Base-by-base conservation (phyloP, 208 protist genomes). In the Crithidia fasciculata region DNA sequence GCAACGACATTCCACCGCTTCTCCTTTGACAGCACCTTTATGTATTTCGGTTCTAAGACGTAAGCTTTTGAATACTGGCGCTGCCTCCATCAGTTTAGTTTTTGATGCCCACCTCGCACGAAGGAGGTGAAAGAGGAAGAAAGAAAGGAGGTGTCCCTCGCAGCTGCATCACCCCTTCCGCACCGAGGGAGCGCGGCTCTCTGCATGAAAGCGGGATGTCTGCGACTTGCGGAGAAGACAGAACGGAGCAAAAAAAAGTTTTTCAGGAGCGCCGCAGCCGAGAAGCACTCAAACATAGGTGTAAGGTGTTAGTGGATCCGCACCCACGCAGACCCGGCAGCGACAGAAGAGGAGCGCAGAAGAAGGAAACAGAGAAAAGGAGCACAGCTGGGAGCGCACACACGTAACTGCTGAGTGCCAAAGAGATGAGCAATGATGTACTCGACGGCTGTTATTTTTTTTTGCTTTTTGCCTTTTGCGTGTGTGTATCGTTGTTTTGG, bases 91-190 rank as follows among this genome's bases (percentile, higher is more conserved):
- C 44, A 43, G n/a, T 5, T 68, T 68, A 28, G 12, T 16, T 68
- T 66, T 66, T 66, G 60, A 66, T 66, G 60, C 37, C 18, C 49
- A 54, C 62, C 18, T 66, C 45, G 16, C 37, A 49, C 36, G 62
- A 45, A 71, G 53, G 49, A 70, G 40, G 67, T 52, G 67, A 53
- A 43, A 43, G 43, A 50, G 59, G 40, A 67, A 63, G n/a, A 59
- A 45, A 57, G 74, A 60, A 67, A 55, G 74, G 52, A 68, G 37
- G 45, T 49, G 45, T 49, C 45, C 0, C 7, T 49, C 45, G 28
- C 28, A 28, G 28, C 28, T 28, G 28, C 28, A 28, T 28, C 28
- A 28, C 28, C 28, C 28, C 28, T 28, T 28, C 28, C 28, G 28
- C 28, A 28, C 28, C 28, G 28, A 28, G 28, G 28, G 28, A 28